phyloP scores from a whole-genome alignment of 2,329 filamentous ascomycete species.

The Fusarium oligoseptatum region DNA sequence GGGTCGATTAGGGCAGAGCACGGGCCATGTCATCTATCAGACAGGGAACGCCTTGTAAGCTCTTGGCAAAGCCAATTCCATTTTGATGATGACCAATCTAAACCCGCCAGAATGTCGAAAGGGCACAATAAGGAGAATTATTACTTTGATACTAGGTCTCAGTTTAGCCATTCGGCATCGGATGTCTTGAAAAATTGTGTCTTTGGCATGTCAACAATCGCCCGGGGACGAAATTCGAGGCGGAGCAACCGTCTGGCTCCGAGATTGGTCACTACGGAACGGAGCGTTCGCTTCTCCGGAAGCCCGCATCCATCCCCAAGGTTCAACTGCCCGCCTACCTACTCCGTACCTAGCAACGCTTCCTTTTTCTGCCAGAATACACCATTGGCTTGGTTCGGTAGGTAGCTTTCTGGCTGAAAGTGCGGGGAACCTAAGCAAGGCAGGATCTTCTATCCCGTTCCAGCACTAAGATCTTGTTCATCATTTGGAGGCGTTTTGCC shows the following conservation, averaged over 20 bases:
- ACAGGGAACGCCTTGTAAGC: slow-evolving; percentile 33
- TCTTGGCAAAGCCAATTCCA: slow-evolving; percentile 14
- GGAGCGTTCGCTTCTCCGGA: slow-evolving; percentile 5
- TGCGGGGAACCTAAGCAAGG: slow-evolving; percentile 33
- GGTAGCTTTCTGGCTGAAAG: background rate
- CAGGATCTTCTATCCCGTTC: background rate
- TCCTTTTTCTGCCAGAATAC: slow-evolving; percentile 14
- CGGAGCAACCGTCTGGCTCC: background rate
- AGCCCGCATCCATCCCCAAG: slow-evolving; percentile 9
- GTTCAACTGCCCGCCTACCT: slow-evolving; percentile 1
- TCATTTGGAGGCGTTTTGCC: slow-evolving; percentile 11
- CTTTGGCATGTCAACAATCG: background rate
- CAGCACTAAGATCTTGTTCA: slow-evolving; percentile 4
- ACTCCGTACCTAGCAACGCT: background rate
- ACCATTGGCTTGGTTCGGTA: slow-evolving; percentile 18
- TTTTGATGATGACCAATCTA: slow-evolving; percentile 40
- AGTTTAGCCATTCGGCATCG: slow-evolving; percentile 7
- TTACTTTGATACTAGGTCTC: background rate
- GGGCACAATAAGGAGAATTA: slow-evolving; percentile 23
- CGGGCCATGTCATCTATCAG: slow-evolving; percentile 35
- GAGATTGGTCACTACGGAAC: background rate
- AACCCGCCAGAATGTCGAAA: slow-evolving; percentile 19
- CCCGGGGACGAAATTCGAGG: background rate
- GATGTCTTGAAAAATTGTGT: background rate
- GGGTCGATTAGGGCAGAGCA: slow-evolving; percentile 40